Evolutionary conservation across 2,329 filamentous ascomycete species (phyloP).

Genomic region (Didymellaceae sp.): DNA sequence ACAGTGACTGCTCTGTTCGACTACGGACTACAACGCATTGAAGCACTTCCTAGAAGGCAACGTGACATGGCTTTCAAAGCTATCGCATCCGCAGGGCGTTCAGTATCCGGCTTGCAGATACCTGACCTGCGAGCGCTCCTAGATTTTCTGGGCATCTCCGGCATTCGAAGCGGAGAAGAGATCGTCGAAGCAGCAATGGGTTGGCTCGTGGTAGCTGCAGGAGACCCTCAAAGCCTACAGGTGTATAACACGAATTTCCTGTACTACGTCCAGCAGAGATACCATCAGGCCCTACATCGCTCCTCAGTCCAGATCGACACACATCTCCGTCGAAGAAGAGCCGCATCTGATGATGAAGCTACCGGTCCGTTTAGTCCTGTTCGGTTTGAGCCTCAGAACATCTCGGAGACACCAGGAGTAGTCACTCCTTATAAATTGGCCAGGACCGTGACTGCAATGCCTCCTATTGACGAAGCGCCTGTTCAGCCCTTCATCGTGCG

Average conservation of each 20-base stretch:
- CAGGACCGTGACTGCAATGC: constrained; percentile 10
- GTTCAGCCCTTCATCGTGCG: constrained; percentile 12
- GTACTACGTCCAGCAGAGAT: constrained; percentile 21
- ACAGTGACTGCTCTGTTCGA: constrained; percentile 30
- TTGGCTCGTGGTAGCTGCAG: constrained; percentile 16
- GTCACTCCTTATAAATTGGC: constrained; percentile 14
- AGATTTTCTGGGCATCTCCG: constrained; percentile 5
- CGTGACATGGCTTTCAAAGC: constrained; percentile 22
- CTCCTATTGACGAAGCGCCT: constrained; percentile 10
- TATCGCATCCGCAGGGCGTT: constrained; percentile 14
- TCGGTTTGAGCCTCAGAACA: constrained; percentile 14
- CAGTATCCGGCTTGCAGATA: constrained; percentile 14
- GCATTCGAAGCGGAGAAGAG: constrained; percentile 24
- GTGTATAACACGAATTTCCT: constrained; percentile 19
- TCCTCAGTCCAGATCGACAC: constrained; percentile 14
- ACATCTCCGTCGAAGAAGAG: background rate
- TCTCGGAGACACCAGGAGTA: constrained; percentile 10
- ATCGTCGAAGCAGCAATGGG: constrained; percentile 24
- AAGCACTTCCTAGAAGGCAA: constrained; percentile 6
- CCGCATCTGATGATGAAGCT: background rate
- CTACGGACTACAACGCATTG: constrained; percentile 19
- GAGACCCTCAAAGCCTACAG: constrained; percentile 9
- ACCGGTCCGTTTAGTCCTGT: background rate
- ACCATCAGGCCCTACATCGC: constrained; percentile 18
- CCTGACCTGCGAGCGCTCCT: constrained; percentile 1